These are phyloP conservation scores for Mangifera indica DNA, from an alignment of 345 rosid genomes.

Conservation along the genomic window DNA sequence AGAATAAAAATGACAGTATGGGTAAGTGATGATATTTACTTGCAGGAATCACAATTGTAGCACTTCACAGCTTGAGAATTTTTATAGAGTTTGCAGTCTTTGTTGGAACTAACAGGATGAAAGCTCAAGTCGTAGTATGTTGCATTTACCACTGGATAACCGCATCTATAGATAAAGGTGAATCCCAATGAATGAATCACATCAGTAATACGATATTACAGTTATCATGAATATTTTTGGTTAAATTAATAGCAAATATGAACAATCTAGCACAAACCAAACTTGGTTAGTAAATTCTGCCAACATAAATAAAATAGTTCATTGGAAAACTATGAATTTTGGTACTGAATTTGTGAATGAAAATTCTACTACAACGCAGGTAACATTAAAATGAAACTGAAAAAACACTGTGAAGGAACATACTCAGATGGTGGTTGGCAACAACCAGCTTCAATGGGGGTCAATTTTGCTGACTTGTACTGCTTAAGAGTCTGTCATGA, in stretches of 20 bases:
- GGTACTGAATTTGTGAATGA: background rate
- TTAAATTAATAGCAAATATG: no score
- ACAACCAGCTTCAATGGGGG: slow-evolving; percentile 92
- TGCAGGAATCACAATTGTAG: slow-evolving; percentile 94
- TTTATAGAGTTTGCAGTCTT: slow-evolving; percentile 83
- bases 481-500: slow-evolving; percentile 59
- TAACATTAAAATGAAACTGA: slow-evolving; percentile 1
- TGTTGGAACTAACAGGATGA: slow-evolving; percentile 73
- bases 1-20: background rate
- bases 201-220: background rate
- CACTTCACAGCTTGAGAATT: slow-evolving; percentile 66
- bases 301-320: background rate
- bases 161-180: slow-evolving; percentile 51
- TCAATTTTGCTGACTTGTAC: slow-evolving; percentile 66
- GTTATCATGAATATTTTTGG: background rate
- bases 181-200: slow-evolving; percentile 5
- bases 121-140: slow-evolving; percentile 85
- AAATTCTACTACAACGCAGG: background rate
- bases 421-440: slow-evolving; percentile 94
- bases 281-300: background rate
- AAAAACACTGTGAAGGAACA: slow-evolving; percentile 13
- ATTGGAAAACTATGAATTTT: background rate
- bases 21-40: slow-evolving; percentile 42
- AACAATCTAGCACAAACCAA: background rate
- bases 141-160: slow-evolving; percentile 76